Evolutionary conservation across 208 protist genomes (phyloP), one percentile per base, ranked within the genome.

Genomic region (Leishmania gerbilli): DNA sequence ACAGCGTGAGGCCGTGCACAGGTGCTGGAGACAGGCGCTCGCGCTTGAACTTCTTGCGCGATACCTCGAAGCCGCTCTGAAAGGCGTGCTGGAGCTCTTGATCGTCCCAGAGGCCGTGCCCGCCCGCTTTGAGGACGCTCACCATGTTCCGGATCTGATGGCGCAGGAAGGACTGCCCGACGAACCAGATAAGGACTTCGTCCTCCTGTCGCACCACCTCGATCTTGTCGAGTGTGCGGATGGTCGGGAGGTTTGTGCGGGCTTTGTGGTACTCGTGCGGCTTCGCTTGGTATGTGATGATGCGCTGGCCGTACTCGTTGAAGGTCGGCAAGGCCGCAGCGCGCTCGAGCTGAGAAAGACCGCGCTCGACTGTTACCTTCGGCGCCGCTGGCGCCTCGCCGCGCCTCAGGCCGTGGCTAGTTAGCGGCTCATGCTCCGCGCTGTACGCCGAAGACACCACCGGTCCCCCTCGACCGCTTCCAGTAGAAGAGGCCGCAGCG

Each of bases 121-220:
- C 95, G 6, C 74, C 83, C 0, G 92, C 93, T 83, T 95, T 93
- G 67, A 97, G 89, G 55, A 95, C 90, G 58, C 89, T 91, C 78
- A 96, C 95, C 91, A 96, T 96, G 79, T 95, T 92, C 27, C 95
- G 93, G 42, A 97, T 96, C 79, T 97, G 95, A 76, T 96, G 93
- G 19, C 95, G 89, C 53, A 97, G 82, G 68, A 97, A 97, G 13
- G 92, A 96, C 69, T 90, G 77, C 34, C 92, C 95, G 3, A 96
- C 90, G 82, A 95, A 96, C 93, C 95, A 98, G 31, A 98, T 86
- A 0, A 97, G 81, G 7, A 98, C 89, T 74, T 98, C 95, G 71
- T 98, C 95, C 21, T 96, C 95, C 74, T 98, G 95, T 31, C 95
- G 92, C 74, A 95, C 88, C 8, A 98, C 91, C 64, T 94, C 85